A percentile compares a stretch with the other conserved stretches of the same genome.
Evolutionary conservation across 1,139 yeast species (phyloP).

Genomic region (Pichia sp.): DNA sequence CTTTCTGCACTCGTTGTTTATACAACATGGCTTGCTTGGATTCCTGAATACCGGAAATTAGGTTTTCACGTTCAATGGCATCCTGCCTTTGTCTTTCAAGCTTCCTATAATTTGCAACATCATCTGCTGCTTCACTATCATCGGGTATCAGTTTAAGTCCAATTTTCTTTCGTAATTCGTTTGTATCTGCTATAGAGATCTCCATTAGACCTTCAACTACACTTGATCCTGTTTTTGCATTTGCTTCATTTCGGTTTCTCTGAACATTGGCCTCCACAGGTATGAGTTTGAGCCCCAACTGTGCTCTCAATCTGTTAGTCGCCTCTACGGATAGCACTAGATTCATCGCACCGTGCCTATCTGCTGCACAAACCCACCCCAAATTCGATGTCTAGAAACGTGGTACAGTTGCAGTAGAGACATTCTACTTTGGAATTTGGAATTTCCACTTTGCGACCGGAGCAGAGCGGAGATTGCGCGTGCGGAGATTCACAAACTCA

Average conservation of each 20-base stretch:
- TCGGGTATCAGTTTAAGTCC: conserved; percentile 18
- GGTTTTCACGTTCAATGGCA: conserved; percentile 5
- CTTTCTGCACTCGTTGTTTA: conserved; percentile 13
- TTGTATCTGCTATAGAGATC: conserved; percentile 25
- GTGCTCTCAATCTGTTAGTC: conserved; percentile 17
- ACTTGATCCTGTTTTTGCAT: too few species aligned
- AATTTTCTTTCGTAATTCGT: conserved; percentile 17
- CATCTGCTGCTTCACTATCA: conserved; percentile 23
- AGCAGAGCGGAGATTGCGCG: too few species aligned
- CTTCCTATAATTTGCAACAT: too few species aligned
- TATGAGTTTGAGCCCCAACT: conserved; percentile 19
- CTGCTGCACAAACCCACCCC: too few species aligned
- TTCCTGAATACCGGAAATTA: conserved; percentile 16
- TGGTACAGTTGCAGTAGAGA: too few species aligned
- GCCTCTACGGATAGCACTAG: conserved; percentile 16
- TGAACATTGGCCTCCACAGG: too few species aligned
- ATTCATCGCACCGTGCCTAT: conserved; percentile 11
- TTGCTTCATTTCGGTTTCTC: too few species aligned
- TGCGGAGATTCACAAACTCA: too few species aligned
- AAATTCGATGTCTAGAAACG: too few species aligned
- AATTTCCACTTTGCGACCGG: too few species aligned
- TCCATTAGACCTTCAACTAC: too few species aligned
- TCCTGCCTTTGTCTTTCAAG: conserved; percentile 5
- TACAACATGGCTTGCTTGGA: conserved; percentile 20
- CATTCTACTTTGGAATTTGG: too few species aligned